Evolutionary conservation across 495 filamentous ascomycete genomes (phyloP).

Genomic region (Trichoderma virens): DNA sequence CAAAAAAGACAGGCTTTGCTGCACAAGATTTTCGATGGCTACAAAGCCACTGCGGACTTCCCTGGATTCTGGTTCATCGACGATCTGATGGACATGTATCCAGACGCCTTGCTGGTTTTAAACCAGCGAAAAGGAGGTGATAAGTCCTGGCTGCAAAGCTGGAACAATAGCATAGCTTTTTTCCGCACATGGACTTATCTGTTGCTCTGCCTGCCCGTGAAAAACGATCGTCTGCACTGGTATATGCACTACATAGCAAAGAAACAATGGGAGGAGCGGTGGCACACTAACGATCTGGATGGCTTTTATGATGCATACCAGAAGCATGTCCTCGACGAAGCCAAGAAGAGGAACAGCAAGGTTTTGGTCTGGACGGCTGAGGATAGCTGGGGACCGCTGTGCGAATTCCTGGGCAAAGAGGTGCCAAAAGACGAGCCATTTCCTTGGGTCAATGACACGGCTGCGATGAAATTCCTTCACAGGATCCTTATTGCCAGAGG

Average conservation of each 20-base stretch:
- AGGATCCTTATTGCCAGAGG: not conserved
- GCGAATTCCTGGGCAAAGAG: constrained; percentile 20
- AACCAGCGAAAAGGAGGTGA: constrained; percentile 18
- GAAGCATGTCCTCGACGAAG: constrained; percentile 14
- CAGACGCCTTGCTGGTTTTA: constrained; percentile 24
- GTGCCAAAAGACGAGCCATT: not conserved
- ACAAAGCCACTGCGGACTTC: constrained; percentile 18
- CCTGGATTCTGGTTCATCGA: constrained; percentile 21
- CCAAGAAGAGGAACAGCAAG: constrained; percentile 11
- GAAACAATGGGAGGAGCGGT: not conserved
- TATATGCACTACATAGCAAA: not conserved
- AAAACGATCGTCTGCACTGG: not conserved
- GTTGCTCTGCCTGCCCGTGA: not conserved
- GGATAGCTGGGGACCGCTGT: constrained; percentile 26
- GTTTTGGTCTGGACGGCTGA: constrained; percentile 24
- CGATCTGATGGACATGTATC: constrained; percentile 31
- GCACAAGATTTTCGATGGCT: constrained; percentile 20
- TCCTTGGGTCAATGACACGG: not conserved
- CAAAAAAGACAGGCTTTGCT: constrained; percentile 20
- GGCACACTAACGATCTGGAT: constrained; percentile 5
- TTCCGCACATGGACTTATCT: constrained; percentile 16
- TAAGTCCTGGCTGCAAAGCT: constrained; percentile 12
- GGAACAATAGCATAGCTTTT: constrained; percentile 14
- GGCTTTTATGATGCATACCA: constrained; percentile 17
- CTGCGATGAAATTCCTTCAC: not conserved